A percentile compares a stretch with the other conserved stretches of the same genome.
Evolutionary conservation across 768 basidiomycete genomes (phyloP).

Genomic region (Calocybe gangraenosa): DNA sequence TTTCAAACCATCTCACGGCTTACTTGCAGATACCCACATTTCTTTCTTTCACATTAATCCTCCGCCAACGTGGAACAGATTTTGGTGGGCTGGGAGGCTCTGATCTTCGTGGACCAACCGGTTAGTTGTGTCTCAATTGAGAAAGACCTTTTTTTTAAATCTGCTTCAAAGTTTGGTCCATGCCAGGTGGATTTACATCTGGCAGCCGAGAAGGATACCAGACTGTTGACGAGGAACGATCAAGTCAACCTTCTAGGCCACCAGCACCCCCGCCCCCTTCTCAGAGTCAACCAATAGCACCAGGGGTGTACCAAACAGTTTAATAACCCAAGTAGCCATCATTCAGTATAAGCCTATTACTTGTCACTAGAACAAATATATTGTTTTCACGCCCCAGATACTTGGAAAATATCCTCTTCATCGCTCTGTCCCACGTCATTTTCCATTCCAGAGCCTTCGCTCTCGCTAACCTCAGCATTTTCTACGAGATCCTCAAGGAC

Average conservation of each 20-base stretch:
- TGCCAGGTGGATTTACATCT: constrained; percentile 71
- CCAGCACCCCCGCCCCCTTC: constrained; percentile 23
- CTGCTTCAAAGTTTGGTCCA: constrained; percentile 59
- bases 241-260: constrained; percentile 20
- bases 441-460: constrained; percentile 1
- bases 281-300: constrained; percentile 22
- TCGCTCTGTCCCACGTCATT: constrained; percentile 7
- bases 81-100: constrained; percentile 44
- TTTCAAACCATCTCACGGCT: no score
- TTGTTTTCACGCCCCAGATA: constrained; percentile 3
- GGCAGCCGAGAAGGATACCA: constrained; percentile 56
- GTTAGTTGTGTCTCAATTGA: constrained; percentile 26
- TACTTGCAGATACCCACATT: constrained; percentile 53
- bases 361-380: neutral
- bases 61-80: constrained; percentile 56
- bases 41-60: constrained; percentile 41
- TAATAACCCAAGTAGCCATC: constrained; percentile 18
- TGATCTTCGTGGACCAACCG: constrained; percentile 53
- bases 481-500: constrained; percentile 31
- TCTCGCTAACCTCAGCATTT: constrained; percentile 7
- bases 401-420: constrained; percentile 10
- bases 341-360: no score
- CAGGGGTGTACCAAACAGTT: constrained; percentile 41
- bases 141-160: constrained; percentile 5
- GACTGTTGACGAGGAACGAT: constrained; percentile 50